phyloP scores from a whole-genome alignment of 2,329 filamentous ascomycete genomes.

The Acephala macrosclerotiorum region DNA sequence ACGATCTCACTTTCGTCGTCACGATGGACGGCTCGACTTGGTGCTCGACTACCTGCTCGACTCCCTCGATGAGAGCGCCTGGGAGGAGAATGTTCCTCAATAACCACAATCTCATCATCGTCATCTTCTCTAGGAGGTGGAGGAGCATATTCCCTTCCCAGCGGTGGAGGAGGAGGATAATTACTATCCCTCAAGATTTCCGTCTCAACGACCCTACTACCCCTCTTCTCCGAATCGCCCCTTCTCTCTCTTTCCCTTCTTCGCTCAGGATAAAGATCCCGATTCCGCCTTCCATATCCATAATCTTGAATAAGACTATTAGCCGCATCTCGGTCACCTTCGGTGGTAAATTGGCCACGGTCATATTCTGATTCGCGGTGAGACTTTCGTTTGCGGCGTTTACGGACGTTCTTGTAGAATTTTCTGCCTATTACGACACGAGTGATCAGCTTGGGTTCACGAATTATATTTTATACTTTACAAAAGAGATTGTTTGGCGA shows the following conservation, averaged over 20 bases:
- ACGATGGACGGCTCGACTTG: background rate
- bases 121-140: background rate
- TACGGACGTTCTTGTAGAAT: constrained; percentile 21
- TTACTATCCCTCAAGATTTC: background rate
- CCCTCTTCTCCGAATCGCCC: background rate
- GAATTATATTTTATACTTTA: background rate
- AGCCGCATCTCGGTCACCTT: background rate
- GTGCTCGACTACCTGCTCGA: background rate
- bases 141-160: background rate
- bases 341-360: constrained; percentile 19
- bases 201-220: background rate
- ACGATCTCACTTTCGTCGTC: background rate
- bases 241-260: background rate
- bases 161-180: background rate
- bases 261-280: background rate
- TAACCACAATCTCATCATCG: constrained; percentile 9
- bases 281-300: background rate
- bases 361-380: constrained; percentile 13
- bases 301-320: background rate
- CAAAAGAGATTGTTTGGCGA: background rate
- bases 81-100: background rate
- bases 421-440: constrained; percentile 16
- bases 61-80: background rate
- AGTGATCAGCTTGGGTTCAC: constrained; percentile 4
- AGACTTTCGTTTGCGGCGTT: constrained; percentile 16